Evolutionary conservation across 208 protist species (phyloP).

Genomic region (Trichomonas gallinae): DNA sequence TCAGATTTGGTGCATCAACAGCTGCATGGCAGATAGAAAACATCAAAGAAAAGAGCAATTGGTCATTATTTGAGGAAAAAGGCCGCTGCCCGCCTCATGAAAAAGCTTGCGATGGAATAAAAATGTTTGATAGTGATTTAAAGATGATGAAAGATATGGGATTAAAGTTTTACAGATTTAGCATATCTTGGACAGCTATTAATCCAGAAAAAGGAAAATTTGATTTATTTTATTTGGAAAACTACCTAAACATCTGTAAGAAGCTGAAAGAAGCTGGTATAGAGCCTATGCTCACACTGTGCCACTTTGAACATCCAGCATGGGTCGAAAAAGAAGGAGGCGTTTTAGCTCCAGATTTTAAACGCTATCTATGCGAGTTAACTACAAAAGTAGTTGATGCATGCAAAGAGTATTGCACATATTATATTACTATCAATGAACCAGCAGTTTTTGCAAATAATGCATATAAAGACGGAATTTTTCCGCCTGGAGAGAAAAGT

Average conservation of each 20-base stretch:
- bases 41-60: background rate
- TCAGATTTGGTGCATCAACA: background rate
- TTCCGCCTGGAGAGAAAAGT: background rate
- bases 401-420: background rate
- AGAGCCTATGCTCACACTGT: background rate
- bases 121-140: background rate
- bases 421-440: background rate
- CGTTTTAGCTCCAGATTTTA: background rate
- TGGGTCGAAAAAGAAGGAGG: background rate
- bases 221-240: background rate
- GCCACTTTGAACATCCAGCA: slow-evolving; percentile 8
- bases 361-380: background rate
- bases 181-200: background rate
- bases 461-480: background rate
- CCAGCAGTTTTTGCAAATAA: background rate
- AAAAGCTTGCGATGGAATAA: background rate
- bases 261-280: background rate
- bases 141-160: background rate
- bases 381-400: background rate
- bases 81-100: background rate
- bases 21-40: background rate
- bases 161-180: background rate
- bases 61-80: background rate
- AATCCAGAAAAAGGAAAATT: background rate
- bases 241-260: background rate